These are phyloP conservation scores for Narthecium ossifragum DNA, from an alignment of 106 monocot genomes.

Conservation along the genomic window DNA sequence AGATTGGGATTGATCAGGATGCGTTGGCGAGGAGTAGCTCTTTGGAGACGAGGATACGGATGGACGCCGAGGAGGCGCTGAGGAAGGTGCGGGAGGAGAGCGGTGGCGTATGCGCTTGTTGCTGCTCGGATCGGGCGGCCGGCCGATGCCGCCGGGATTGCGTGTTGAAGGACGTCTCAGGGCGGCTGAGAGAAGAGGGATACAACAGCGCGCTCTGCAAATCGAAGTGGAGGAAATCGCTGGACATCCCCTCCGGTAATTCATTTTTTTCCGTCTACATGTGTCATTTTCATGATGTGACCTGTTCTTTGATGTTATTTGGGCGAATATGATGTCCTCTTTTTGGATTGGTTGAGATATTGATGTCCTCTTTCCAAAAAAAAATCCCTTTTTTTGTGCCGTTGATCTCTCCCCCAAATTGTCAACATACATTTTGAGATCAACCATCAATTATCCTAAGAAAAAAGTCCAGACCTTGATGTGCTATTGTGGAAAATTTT, in stretches of 20 bases:
- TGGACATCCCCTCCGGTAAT: slow-evolving; percentile 66
- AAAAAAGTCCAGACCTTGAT: not conserved
- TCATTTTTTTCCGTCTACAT: too few species aligned
- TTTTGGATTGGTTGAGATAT: not conserved
- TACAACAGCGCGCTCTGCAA: slow-evolving; percentile 65
- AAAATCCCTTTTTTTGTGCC: not conserved
- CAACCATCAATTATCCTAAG: not conserved
- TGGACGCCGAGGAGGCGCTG: slow-evolving; percentile 25
- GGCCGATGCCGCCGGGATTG: slow-evolving; percentile 37
- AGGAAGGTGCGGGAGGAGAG: slow-evolving; percentile 22
- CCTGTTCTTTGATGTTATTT: too few species aligned
- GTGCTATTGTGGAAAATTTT: not conserved
- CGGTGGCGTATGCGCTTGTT: slow-evolving; percentile 10
- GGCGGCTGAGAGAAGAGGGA: slow-evolving; percentile 39
- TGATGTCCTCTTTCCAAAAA: not conserved
- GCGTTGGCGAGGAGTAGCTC: slow-evolving; percentile 41
- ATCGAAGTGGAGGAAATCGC: slow-evolving; percentile 66
- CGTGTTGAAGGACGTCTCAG: slow-evolving; percentile 18
- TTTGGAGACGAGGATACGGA: slow-evolving; percentile 37
- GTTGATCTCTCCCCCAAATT: too few species aligned
- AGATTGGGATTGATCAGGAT: slow-evolving; percentile 17
- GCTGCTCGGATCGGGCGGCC: slow-evolving; percentile 17
- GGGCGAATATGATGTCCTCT: too few species aligned
- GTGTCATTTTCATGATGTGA: too few species aligned
- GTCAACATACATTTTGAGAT: too few species aligned